These are phyloP conservation scores for Mrakia blollopis DNA, from an alignment of 768 basidiomycete species.

Conservation along the genomic window DNA sequence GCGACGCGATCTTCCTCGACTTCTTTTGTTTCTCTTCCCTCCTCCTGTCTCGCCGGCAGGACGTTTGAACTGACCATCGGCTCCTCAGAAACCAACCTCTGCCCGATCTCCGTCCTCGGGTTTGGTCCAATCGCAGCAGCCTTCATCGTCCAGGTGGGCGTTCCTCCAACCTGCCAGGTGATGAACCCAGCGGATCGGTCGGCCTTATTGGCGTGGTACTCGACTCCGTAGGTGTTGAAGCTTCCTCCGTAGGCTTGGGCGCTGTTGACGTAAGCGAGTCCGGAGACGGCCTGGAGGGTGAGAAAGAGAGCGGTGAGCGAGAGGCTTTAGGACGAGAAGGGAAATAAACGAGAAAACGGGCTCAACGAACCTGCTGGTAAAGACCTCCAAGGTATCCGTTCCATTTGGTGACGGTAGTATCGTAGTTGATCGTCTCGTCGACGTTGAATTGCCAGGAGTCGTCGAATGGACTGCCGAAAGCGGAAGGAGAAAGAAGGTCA, in stretches of 20 bases:
- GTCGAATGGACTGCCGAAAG: slow-evolving; percentile 56
- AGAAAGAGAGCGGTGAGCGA: not conserved
- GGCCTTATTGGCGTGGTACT: slow-evolving; percentile 72
- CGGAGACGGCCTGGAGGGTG: slow-evolving; percentile 22
- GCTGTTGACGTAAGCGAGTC: slow-evolving; percentile 19
- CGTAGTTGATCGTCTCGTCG: slow-evolving; percentile 54
- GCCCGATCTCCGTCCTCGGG: slow-evolving; percentile 53
- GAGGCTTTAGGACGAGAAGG: not conserved
- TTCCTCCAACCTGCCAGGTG: slow-evolving; percentile 70
- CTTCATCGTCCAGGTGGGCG: slow-evolving; percentile 66
- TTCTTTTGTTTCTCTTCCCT: not conserved
- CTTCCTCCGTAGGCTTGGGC: slow-evolving; percentile 54
- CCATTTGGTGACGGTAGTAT: slow-evolving; percentile 52
- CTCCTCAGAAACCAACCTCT: slow-evolving; percentile 75
- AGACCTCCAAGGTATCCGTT: slow-evolving; percentile 64
- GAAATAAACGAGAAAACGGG: not conserved
- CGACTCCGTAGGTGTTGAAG: slow-evolving; percentile 66
- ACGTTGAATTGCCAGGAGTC: slow-evolving; percentile 60
- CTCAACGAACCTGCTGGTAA: slow-evolving; percentile 25
- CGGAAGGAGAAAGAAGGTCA: not conserved
- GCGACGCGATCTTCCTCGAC: too few relatives aligned
- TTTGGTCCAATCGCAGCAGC: slow-evolving; percentile 66
- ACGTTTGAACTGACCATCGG: slow-evolving; percentile 67
- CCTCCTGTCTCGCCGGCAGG: not conserved
- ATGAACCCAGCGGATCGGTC: slow-evolving; percentile 66